Base-by-base conservation (phyloP, 306 rosid genomes). In the Castanea mollissima region DNA sequence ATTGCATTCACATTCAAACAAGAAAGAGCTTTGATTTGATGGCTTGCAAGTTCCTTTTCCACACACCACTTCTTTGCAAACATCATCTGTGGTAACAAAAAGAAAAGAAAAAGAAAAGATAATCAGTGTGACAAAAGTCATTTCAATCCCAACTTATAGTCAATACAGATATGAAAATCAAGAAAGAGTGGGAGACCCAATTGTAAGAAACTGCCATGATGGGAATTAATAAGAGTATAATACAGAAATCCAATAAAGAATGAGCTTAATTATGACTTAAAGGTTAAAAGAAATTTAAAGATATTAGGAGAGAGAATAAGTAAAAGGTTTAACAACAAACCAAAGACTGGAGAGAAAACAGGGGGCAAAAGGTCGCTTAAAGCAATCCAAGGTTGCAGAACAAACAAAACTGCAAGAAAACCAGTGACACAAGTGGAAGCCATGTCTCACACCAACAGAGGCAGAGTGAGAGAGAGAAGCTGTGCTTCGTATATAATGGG, bases 11-110 rank as follows among this genome's bases (percentile, higher is more conserved):
- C 99, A 95, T 82, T 90, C 92, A 76, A 88, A 94, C 14, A 74
- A 73, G 81, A 25, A 25, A 25, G 87, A 60, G 81, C 78, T 83
- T 57, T 88, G 88, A n/a, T 65, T 77, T 27, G 97, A 87, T 85
- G 89, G 19, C 79, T 90, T 90, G 78, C 99, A 95, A 6, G 75
- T 86, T 67, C 98, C 99, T 90, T 82, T 91, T 49, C 99, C 99
- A 83, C 98, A 95, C 18, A 81, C 73, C 31, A 84, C 89, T 55
- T 75, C 77, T 62, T 93, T 92, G 86, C 99, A 95, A 0, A 90
- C 86, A 41, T 84, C 27, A 25, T 25, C 27, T 32, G 86, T 76
- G 38, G 75, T 77, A 57, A 79, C 25, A 12, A 29, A 44, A 7
- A 79, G 35, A 62, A 71, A 15, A 2, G 18, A 56, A 20, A 34